Percentiles rank a stretch among this genome's conserved stretches.
These are phyloP conservation scores for Debaryomycetaceae sp. DNA, from an alignment of 1,139 yeast species.

Conservation along the genomic window DNA sequence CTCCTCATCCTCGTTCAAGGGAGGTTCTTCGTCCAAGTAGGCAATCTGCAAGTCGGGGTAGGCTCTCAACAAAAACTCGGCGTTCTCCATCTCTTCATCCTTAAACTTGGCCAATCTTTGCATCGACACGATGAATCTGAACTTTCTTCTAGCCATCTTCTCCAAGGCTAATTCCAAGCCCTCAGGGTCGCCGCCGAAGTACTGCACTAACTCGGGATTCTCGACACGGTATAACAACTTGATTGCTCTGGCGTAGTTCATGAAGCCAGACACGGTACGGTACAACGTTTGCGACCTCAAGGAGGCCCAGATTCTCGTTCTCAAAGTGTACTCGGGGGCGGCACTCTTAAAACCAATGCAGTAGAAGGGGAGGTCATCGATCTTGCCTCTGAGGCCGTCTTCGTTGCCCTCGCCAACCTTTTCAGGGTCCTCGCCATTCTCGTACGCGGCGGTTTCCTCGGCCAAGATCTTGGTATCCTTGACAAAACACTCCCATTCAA, in stretches of 20 bases:
- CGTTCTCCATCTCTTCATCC: conserved; percentile 96
- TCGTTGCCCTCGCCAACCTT: conserved; percentile 51
- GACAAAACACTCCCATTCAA: conserved; percentile 99
- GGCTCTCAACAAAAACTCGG: conserved; percentile 96
- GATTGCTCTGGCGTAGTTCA: conserved; percentile 98
- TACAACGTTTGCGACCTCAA: conserved; percentile 96
- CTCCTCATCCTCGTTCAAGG: conserved; percentile 91
- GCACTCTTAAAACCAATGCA: conserved; percentile 99
- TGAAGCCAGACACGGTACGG: conserved; percentile 98
- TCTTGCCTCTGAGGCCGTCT: conserved; percentile 79
- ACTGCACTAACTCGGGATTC: conserved; percentile 97
- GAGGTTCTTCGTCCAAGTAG: conserved; percentile 91
- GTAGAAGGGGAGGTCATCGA: conserved; percentile 96
- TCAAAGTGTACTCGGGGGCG: conserved; percentile 96
- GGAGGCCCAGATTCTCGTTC: conserved; percentile 99
- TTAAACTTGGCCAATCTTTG: conserved; percentile 96
- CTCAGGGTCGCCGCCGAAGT: conserved; percentile 98
- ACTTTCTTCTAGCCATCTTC: conserved; percentile 99
- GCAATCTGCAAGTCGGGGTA: conserved; percentile 98
- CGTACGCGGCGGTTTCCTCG: conserved; percentile 91
- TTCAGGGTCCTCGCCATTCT: conserved; percentile 66
- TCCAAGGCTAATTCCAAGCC: conserved; percentile 92
- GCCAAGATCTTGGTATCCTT: conserved; percentile 98
- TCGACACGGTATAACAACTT: conserved; percentile 96
- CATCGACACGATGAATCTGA: conserved; percentile 96